Base-by-base conservation (phyloP, 352 stramenopile genomes). In the Phytopythium aichiense region DNA sequence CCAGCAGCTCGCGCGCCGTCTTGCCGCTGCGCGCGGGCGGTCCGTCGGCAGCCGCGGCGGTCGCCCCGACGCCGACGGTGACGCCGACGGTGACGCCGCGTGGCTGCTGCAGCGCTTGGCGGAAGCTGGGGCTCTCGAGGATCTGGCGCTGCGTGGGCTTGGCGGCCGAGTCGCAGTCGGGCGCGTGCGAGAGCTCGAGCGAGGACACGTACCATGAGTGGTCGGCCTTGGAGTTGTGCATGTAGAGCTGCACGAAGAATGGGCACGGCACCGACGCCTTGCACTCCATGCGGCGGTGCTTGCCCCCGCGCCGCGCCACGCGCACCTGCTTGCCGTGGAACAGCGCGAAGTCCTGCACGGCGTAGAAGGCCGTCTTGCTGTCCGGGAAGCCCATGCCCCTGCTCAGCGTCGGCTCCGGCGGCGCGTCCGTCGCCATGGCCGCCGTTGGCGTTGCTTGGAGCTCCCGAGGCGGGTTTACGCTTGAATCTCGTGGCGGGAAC, bases 201-300 rank as follows among this genome's bases (percentile, higher is more conserved):
- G 73, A 83, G 31, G 80, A 89, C 20, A 89, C 69, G 66, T 89
- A 89, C 80, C 80, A 89, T 4, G 68, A 73, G 42, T 71, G 61
- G 64, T 86, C 69, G 15, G 67, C 69, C 64, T 79, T 77, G 63
- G 74, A 81, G 59, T 81, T 81, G 54, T 81, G 77, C 62, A 81
- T 66, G 60, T 87, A 87, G 25, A 87, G 66, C 57, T 87, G 77
- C 65, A 89, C 80, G 68, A 84, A 86, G 69, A 89, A 89, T 31
- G 76, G 68, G 31, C 80, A 89, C 7, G 63, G 42, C 16, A 59
- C 45, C n/a, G 64, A 61, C 18, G 72, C 73, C 16, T 68, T 53
- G 64, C 80, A 89, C 8, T 86, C 60, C 62, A 89, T 60, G 28
- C 67, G 69, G n/a, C 77, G 74, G 70, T 87, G 77, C 42, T 85